A percentile compares a stretch with the other conserved stretches of the same genome.
Conservation (phyloP, 768 basidiomycete species). For the Clitopilus hobsonii region DNA sequence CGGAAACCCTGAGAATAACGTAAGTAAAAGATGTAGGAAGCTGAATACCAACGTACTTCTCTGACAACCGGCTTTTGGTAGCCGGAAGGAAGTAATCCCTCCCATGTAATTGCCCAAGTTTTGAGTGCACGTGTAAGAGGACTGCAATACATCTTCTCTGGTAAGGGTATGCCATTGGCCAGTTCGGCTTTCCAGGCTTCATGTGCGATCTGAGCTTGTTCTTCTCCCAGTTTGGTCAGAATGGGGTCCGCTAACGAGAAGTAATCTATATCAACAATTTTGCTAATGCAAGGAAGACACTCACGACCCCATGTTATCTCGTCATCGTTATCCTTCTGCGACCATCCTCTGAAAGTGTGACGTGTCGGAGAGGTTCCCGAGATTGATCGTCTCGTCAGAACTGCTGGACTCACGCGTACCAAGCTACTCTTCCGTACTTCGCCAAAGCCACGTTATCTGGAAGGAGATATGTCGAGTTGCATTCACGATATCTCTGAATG, state of each 20-base stretch:
- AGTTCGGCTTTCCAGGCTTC: slow-evolving; percentile 47
- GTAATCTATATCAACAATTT: neutral
- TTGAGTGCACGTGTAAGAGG: slow-evolving; percentile 59
- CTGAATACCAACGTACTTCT: slow-evolving; percentile 38
- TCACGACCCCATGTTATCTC: slow-evolving; percentile 71
- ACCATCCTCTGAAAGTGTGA: slow-evolving; percentile 46
- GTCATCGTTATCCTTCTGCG: slow-evolving; percentile 58
- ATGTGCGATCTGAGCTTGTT: slow-evolving; percentile 46
- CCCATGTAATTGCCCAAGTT: slow-evolving; percentile 53
- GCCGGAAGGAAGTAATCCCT: slow-evolving; percentile 22
- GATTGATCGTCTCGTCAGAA: neutral
- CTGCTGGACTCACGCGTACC: slow-evolving; percentile 46
- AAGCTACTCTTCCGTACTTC: slow-evolving; percentile 54
- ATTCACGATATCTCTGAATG: slow-evolving; percentile 17
- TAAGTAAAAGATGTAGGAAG: neutral
- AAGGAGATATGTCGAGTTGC: neutral
- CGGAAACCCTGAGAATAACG: slow-evolving; percentile 47
- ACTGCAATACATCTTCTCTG: slow-evolving; percentile 55
- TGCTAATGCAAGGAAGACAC: slow-evolving; percentile 15
- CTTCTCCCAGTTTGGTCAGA: slow-evolving; percentile 52
- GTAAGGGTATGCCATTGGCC: slow-evolving; percentile 38
- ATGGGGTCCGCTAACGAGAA: slow-evolving; percentile 52
- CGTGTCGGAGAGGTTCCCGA: neutral
- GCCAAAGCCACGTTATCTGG: slow-evolving; percentile 64
- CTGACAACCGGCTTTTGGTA: slow-evolving; percentile 35